A percentile compares a stretch with the other conserved stretches of the same genome.
phyloP scores from a whole-genome alignment of 306 rosid species.

The Prunus mume region DNA sequence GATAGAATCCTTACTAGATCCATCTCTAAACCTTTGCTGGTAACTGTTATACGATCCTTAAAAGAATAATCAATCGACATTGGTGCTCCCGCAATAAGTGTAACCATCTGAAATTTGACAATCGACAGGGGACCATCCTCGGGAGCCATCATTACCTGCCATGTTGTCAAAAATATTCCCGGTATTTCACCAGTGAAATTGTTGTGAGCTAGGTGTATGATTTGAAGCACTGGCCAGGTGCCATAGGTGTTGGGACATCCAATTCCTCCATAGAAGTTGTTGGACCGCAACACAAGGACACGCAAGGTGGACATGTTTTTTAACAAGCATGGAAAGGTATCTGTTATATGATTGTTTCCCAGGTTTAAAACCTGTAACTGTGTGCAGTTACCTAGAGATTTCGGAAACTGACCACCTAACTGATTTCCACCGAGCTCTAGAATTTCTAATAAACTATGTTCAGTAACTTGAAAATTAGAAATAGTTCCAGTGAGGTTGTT shows the following conservation, averaged over 20 bases:
- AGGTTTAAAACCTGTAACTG: constrained; percentile 20
- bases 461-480: constrained; percentile 13
- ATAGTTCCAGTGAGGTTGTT: constrained; percentile 21
- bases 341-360: constrained; percentile 21
- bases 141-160: constrained; percentile 15
- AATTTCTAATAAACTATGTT: neutral
- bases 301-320: too few relatives aligned
- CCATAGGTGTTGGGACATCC: neutral
- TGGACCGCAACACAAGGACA: neutral
- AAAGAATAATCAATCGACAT: too few relatives aligned
- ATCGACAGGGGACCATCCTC: neutral
- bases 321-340: neutral
- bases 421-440: constrained; percentile 15
- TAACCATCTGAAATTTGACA: too few relatives aligned
- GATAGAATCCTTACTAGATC: neutral
- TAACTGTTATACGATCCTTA: neutral
- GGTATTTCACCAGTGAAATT: neutral
- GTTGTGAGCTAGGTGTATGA: constrained; percentile 2
- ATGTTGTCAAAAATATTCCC: neutral
- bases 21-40: neutral
- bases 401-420: neutral
- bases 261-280: neutral
- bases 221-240: constrained; percentile 22
- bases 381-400: constrained; percentile 27
- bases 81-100: neutral